These are phyloP conservation scores for Syzygium grande DNA, from an alignment of 345 rosid genomes.

Conservation along the genomic window DNA sequence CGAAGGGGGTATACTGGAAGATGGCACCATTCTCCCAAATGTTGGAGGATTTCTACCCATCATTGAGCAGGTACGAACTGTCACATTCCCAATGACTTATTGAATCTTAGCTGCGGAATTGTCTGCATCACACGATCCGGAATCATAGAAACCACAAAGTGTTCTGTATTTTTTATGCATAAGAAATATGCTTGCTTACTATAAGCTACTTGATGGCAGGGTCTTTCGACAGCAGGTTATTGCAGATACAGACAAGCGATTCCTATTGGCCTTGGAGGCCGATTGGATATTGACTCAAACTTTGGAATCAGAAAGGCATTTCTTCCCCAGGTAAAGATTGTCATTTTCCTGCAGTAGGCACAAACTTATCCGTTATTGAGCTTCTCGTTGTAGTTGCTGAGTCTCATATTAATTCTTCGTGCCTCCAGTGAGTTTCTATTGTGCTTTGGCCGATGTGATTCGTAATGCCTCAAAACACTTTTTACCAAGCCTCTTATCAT, in stretches of 20 bases:
- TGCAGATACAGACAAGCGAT: conserved; percentile 89
- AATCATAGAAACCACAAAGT: background rate
- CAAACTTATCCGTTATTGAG: background rate
- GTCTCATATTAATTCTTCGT: background rate
- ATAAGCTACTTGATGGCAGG: conserved; percentile 18
- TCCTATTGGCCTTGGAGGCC: conserved; percentile 64
- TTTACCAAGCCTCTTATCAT: background rate
- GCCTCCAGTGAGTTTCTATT: background rate
- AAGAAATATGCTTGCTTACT: background rate
- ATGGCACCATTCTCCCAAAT: conserved; percentile 58
- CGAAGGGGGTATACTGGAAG: conserved; percentile 65
- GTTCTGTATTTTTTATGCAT: background rate
- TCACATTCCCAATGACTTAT: background rate
- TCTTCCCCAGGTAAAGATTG: conserved; percentile 55
- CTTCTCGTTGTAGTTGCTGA: background rate
- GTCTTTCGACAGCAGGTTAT: conserved; percentile 54
- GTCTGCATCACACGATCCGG: background rate
- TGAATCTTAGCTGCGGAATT: background rate
- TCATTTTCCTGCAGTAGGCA: background rate
- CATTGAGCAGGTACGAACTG: conserved; percentile 61
- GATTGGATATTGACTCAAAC: conserved; percentile 60
- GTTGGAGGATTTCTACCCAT: conserved; percentile 95
- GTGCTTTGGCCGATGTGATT: background rate
- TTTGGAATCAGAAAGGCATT: conserved; percentile 65
- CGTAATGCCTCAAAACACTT: background rate